A percentile compares a stretch with the other conserved stretches of the same genome.
Evolutionary conservation across 169 alveolate species (phyloP).

Genomic region (Eimeria necatrix): DNA sequence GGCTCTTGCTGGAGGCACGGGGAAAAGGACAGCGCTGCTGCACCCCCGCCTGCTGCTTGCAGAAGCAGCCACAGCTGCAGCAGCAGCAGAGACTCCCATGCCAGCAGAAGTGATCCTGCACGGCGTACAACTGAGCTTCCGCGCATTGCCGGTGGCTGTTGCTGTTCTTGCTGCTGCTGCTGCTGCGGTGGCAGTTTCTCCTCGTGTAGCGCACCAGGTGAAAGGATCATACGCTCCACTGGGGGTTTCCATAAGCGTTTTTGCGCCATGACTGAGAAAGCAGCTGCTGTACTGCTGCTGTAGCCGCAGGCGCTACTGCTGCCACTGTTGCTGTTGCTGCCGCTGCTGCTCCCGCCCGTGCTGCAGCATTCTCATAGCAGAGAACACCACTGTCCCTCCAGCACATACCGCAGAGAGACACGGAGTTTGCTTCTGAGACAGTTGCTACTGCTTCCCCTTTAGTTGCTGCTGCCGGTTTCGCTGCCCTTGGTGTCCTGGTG

Average conservation of each 20-base stretch:
- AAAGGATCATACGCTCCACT: not conserved
- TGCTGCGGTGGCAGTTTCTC: not conserved
- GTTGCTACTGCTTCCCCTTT: constrained; percentile 6
- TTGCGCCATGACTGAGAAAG: not conserved
- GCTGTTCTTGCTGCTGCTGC: constrained; percentile 31
- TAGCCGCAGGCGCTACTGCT: not conserved
- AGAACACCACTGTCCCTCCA: not conserved
- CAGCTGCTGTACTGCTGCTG: not conserved
- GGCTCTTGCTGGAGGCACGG: not conserved
- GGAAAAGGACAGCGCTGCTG: constrained; percentile 5
- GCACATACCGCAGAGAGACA: not conserved
- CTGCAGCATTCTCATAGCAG: not conserved
- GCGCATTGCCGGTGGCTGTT: not conserved
- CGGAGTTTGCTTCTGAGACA: not conserved
- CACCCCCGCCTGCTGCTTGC: not conserved
- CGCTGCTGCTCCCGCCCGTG: not conserved
- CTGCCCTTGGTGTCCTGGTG: constrained; percentile 30
- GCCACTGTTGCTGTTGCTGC: constrained; percentile 41
- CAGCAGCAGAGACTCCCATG: not conserved
- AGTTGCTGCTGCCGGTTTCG: not conserved
- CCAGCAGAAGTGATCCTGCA: not conserved
- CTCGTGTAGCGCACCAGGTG: not conserved
- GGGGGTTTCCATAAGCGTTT: not conserved
- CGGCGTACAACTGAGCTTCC: not conserved
- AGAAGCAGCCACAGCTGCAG: constrained; percentile 42